phyloP scores from a whole-genome alignment of 495 filamentous ascomycete species.

The Endocarpon pusillum region DNA sequence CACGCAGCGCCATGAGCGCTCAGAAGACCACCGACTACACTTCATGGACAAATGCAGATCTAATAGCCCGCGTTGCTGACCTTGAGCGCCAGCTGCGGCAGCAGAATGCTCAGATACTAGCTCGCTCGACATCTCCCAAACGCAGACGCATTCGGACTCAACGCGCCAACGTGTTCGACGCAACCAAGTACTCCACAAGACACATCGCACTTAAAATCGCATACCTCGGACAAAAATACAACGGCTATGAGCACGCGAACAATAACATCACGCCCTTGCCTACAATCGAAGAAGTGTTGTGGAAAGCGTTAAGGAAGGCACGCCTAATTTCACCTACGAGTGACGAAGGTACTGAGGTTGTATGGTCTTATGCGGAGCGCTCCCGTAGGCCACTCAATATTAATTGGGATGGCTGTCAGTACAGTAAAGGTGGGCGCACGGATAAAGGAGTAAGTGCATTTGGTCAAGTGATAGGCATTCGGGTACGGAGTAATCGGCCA shows the following conservation, averaged over 20 bases:
- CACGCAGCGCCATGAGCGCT: too few relatives aligned
- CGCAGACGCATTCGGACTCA: constrained; percentile 2
- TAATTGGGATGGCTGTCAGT: constrained; percentile 67
- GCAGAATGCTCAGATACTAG: constrained; percentile 24
- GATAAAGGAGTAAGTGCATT: constrained; percentile 91
- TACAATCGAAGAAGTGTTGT: constrained; percentile 80
- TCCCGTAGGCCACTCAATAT: constrained; percentile 25
- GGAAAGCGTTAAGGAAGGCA: constrained; percentile 69
- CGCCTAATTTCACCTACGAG: constrained; percentile 60
- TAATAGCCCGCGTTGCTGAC: constrained; percentile 45
- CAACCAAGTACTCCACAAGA: constrained; percentile 58
- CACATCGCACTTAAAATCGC: constrained; percentile 83
- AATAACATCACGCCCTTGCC: constrained; percentile 48
- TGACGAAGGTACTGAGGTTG: constrained; percentile 19
- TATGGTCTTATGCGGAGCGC: constrained; percentile 15
- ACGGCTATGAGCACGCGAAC: constrained; percentile 72
- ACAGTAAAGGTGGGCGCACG: constrained; percentile 87
- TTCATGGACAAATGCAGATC: constrained; percentile 45
- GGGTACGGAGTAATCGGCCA: constrained; percentile 63
- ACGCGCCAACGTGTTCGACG: neutral
- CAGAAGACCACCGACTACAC: constrained; percentile 28
- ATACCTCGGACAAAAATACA: constrained; percentile 79
- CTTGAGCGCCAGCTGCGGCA: constrained; percentile 45
- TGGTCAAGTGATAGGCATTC: constrained; percentile 77
- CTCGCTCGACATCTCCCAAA: constrained; percentile 8